phyloP scores from a whole-genome alignment of 768 basidiomycete genomes.

The Gloeophyllum trabeum region DNA sequence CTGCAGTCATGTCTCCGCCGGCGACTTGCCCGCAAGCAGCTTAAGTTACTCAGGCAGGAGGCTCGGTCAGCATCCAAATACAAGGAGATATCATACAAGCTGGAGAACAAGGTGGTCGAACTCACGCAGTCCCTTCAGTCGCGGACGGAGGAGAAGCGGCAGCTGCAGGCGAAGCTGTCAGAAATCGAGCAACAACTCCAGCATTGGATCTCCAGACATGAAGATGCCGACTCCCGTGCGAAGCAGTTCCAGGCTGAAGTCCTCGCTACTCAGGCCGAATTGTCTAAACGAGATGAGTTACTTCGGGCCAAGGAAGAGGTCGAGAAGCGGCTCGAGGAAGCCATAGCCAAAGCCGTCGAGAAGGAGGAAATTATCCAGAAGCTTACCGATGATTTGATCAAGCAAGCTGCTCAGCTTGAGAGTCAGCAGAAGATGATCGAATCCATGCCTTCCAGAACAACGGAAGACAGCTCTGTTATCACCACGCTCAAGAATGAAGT shows the following conservation, averaged over 20 bases:
- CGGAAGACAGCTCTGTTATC: conserved; percentile 83
- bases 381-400: conserved; percentile 65
- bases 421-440: conserved; percentile 64
- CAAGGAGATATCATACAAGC: conserved; percentile 94
- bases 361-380: conserved; percentile 79
- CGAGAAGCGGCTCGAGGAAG: conserved; percentile 74
- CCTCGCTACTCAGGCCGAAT: conserved; percentile 57
- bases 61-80: conserved; percentile 96
- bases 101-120: conserved; percentile 99
- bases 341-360: conserved; percentile 58
- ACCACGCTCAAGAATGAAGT: conserved; percentile 88
- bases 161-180: conserved; percentile 60
- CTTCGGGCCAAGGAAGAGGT: conserved; percentile 66
- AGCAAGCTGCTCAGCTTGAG: conserved; percentile 69
- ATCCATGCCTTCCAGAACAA: conserved; percentile 46
- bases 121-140: conserved; percentile 90
- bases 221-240: conserved; percentile 68
- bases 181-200: conserved; percentile 81
- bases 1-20: conserved; percentile 91
- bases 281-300: conserved; percentile 63
- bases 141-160: conserved; percentile 86
- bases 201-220: conserved; percentile 78
- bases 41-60: conserved; percentile 76
- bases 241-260: conserved; percentile 67
- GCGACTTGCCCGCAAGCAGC: conserved; percentile 74